Base-by-base conservation (phyloP, 371 early-diverging fungal species). In the Lichtheimia ramosa region DNA sequence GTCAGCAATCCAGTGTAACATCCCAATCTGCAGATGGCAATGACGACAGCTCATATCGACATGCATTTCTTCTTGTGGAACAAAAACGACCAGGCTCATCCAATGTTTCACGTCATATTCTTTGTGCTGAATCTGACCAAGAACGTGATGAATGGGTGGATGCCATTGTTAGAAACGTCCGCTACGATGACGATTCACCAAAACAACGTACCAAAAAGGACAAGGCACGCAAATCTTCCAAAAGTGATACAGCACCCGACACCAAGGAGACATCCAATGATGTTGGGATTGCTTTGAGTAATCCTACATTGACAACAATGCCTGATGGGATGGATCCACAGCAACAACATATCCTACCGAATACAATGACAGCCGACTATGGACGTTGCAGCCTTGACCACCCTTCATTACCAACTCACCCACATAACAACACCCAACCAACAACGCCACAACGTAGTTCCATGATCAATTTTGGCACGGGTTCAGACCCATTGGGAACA, bases 131-230 rank as follows among this genome's bases (percentile, higher is more conserved):
- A 34, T 91, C 88, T 13, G 95, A 94, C 56, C 76, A 80, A 51
- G 97, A 96, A 61, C 84, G 96, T 43, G 95, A 95, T 64, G 88
- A 86, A 34, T 96, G 95, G 95, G 90, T 95, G 0, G 83, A 84
- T 51, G 87, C 89, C 0, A 61, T 91, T 10, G 57, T 83, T 42
- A 66, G 72, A 21, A 77, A 86, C 40, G 79, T 86, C 39, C 72
- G 69, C 24, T 61, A 68, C 24, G 72, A 59, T 18, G 72, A 75
- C 8, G 59, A 62, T 5, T 27, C 54, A 27, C 15, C n/a, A n/a
- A 51, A 61, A 6, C 10, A 52, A 60, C 51, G 62, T 1, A 63
- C 63, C 23, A 58, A 56, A 18, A 24, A 46, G 15, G 70, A 71
- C 42, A 77, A 74, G 23, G 66, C 70, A 7, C 67, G 75, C 25